Base-by-base conservation (phyloP, 73 alveolate genomes). In the Tetrahymena borealis region DNA sequence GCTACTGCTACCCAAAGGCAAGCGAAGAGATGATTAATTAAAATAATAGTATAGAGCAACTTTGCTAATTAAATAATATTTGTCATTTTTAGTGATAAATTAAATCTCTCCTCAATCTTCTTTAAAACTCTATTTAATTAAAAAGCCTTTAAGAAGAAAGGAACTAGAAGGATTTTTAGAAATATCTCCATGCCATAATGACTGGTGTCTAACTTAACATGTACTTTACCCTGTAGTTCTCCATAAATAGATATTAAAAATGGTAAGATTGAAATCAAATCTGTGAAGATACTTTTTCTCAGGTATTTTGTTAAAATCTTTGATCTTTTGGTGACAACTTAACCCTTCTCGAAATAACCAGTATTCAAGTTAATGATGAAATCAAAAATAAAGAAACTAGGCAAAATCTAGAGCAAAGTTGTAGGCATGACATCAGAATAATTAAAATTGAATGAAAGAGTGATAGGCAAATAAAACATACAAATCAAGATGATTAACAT, bases 1-100 rank as follows among this genome's bases (percentile, higher is more conserved):
- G 92, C 40, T 7, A 85, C 79, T 15, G 36, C 43, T 39, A 92
- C 90, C 95, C 95, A 92, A 28, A 92, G 78, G 37, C 95, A 92
- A 92, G 93, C 90, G 39, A 92, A 92, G 11, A 92, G 33, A 39
- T 92, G 95, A 39, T 79, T 32, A 39, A 92, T 92, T 79, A 85
- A 38, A 31, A 92, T 32, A 16, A 92, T 33, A 8, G 93, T 92
- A 39, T 40, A 39, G 15, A 92, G 40, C 20, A 92, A 60, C 93
- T 90, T 38, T 8, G 90, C 78, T 20, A 92, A 32, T 40, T 78
- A 78, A 42, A 92, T 79, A 36, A 92, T 28, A 24, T 92, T 92
- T 38, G 90, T 37, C 0, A 40, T 36, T 79, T 91, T 42, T 9
- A 79, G 40, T n/a, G 92, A 43, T 32, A 92, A 60, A 32, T 79